These are phyloP conservation scores for Inga oerstediana DNA, from an alignment of 306 rosid genomes.

Conservation along the genomic window DNA sequence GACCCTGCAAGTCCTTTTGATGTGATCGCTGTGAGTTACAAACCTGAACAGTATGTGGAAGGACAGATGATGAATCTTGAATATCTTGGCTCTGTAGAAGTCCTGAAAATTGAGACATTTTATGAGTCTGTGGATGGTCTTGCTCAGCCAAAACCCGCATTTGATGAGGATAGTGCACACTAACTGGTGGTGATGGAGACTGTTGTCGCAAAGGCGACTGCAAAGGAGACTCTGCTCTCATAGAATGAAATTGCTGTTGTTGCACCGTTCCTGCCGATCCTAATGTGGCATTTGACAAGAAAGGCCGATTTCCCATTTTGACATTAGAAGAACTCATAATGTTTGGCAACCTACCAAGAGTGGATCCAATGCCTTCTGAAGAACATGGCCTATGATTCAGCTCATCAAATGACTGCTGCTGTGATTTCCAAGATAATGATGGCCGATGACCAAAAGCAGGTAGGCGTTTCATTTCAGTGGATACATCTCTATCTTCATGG, in stretches of 20 bases:
- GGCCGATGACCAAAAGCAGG: constrained; percentile 53
- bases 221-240: constrained; percentile 55
- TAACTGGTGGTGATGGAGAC: constrained; percentile 50
- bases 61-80: constrained; percentile 51
- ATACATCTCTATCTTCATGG: constrained; percentile 51
- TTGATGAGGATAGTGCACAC: constrained; percentile 47
- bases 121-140: constrained; percentile 39
- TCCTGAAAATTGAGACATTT: constrained; percentile 53
- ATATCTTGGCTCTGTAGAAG: constrained; percentile 47
- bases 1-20: constrained; percentile 54
- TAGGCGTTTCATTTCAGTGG: constrained; percentile 57
- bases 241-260: constrained; percentile 52
- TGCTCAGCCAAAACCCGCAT: constrained; percentile 53
- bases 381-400: constrained; percentile 49
- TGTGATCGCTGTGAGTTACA: constrained; percentile 52
- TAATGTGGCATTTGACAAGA: constrained; percentile 38
- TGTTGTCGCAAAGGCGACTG: constrained; percentile 60
- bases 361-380: constrained; percentile 55
- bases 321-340: constrained; percentile 46
- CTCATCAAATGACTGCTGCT: constrained; percentile 57
- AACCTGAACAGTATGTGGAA: constrained; percentile 42
- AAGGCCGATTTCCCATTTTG: constrained; percentile 51
- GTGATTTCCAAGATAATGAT: constrained; percentile 68
- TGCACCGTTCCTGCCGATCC: constrained; percentile 53
- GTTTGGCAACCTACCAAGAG: constrained; percentile 48